Percentiles rank a stretch among this genome's conserved stretches.
These are phyloP conservation scores for Hanseniaspora valbyensis DNA, from an alignment of 805 yeast genomes.

Conservation along the genomic window DNA sequence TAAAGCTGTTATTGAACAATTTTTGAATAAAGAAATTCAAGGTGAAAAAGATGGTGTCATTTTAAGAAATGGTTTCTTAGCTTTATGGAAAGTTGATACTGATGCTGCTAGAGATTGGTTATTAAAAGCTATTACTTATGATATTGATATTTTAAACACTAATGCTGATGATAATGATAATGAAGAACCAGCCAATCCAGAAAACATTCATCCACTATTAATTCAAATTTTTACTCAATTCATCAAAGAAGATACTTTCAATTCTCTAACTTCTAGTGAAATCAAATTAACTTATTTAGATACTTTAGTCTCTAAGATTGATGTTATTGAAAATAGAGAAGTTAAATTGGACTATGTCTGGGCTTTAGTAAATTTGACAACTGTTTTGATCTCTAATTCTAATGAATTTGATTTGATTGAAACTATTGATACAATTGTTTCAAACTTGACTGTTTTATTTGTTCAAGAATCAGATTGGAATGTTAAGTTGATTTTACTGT, in stretches of 20 bases:
- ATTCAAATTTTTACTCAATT: conserved; percentile 88
- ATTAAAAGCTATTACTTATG: conserved; percentile 3
- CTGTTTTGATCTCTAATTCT: conserved; percentile 48
- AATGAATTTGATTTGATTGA: conserved; percentile 39
- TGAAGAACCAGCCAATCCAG: conserved; percentile 33
- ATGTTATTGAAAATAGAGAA: conserved; percentile 31
- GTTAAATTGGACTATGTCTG: conserved; percentile 89
- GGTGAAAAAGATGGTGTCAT: conserved; percentile 89
- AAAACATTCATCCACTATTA: conserved; percentile 64
- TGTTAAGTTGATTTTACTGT: conserved; percentile 78
- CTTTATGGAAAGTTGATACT: conserved; percentile 70
- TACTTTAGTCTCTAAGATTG: conserved; percentile 41
- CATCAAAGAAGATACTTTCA: conserved; percentile 67
- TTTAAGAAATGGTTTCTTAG: conserved; percentile 88
- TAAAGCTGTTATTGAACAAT: conserved; percentile 64
- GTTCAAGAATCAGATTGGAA: conserved; percentile 90
- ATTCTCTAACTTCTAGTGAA: conserved; percentile 40
- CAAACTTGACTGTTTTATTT: conserved; percentile 78
- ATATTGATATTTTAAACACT: not conserved
- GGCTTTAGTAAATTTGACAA: conserved; percentile 55
- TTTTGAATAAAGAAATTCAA: conserved; percentile 36
- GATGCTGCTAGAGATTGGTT: conserved; percentile 63
- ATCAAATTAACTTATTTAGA: conserved; percentile 89
- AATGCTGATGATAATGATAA: conserved; percentile 53
- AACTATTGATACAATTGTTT: conserved; percentile 34